Conservation (phyloP, 176 grass and related monocot genomes). For the Cenchrus purpureus region DNA sequence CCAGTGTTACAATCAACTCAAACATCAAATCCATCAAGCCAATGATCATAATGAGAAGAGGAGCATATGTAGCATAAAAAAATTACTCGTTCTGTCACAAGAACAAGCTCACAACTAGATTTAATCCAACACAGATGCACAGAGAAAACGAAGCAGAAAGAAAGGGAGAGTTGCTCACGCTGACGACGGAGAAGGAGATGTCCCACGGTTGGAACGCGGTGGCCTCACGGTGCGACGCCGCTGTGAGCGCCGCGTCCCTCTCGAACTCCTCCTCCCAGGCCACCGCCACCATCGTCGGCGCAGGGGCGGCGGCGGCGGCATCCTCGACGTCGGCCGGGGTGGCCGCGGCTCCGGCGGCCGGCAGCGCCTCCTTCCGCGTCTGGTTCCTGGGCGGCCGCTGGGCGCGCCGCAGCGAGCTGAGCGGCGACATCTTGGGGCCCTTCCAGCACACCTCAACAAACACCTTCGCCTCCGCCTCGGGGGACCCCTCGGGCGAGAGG, state of each 20-base stretch:
- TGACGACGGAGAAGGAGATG: constrained; percentile 71
- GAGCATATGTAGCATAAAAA: not conserved
- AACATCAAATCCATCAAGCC: constrained; percentile 22
- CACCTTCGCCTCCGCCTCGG: constrained; percentile 43
- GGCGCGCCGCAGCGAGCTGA: constrained; percentile 64
- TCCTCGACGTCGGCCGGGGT: constrained; percentile 44
- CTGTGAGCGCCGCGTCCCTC: constrained; percentile 57
- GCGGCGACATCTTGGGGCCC: constrained; percentile 63
- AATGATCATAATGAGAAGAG: not conserved
- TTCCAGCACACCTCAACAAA: constrained; percentile 74
- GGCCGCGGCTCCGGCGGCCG: not conserved
- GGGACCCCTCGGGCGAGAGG: constrained; percentile 12
- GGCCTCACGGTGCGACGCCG: constrained; percentile 62
- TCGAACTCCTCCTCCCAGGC: constrained; percentile 93
- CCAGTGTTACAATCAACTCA: not conserved
- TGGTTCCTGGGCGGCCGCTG: constrained; percentile 62
- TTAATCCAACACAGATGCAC: not conserved
- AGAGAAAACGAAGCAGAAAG: not conserved
- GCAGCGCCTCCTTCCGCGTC: constrained; percentile 77
- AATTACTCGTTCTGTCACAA: not conserved
- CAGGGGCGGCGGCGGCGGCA: constrained; percentile 38
- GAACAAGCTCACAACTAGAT: not conserved
- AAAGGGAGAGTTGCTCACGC: constrained; percentile 60
- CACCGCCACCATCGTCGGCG: constrained; percentile 23
- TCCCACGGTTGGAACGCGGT: constrained; percentile 80